phyloP scores from a whole-genome alignment of 2,329 filamentous ascomycete genomes.

The Fusarium euwallaceae region DNA sequence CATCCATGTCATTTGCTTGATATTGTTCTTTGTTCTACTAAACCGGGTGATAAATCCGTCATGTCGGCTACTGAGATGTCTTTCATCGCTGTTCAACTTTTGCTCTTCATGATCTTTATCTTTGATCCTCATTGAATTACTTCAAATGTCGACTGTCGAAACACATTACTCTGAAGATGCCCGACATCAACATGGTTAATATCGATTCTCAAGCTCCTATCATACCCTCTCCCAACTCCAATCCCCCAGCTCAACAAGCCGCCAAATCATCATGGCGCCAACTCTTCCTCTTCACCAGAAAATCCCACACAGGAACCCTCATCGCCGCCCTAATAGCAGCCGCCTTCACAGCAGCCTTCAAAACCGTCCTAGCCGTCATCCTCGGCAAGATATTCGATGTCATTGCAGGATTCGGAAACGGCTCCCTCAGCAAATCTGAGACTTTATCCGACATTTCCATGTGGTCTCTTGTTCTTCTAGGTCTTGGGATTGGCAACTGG shows the following conservation, averaged over 20 bases:
- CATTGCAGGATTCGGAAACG: conserved; percentile 75
- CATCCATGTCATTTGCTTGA: conserved; percentile 1
- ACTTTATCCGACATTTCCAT: conserved; percentile 69
- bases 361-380: conserved; percentile 76
- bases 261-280: conserved; percentile 52
- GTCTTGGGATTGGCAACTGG: conserved; percentile 75
- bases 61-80: not conserved
- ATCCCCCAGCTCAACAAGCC: conserved; percentile 13
- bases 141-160: not conserved
- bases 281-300: conserved; percentile 81
- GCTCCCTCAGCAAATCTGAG: conserved; percentile 57
- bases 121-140: conserved; percentile 1
- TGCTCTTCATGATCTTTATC: not conserved
- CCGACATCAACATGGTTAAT: not conserved
- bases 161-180: not conserved
- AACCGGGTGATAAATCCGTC: not conserved
- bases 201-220: conserved; percentile 23
- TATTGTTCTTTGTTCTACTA: conserved; percentile 41
- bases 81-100: not conserved
- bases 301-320: conserved; percentile 68
- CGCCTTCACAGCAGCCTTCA: conserved; percentile 70
- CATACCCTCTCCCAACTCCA: not conserved
- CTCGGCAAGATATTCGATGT: conserved; percentile 81
- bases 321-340: conserved; percentile 68
- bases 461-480: conserved; percentile 73